phyloP scores from a whole-genome alignment of 2,329 filamentous ascomycete genomes.

The Phialophora expanda region DNA sequence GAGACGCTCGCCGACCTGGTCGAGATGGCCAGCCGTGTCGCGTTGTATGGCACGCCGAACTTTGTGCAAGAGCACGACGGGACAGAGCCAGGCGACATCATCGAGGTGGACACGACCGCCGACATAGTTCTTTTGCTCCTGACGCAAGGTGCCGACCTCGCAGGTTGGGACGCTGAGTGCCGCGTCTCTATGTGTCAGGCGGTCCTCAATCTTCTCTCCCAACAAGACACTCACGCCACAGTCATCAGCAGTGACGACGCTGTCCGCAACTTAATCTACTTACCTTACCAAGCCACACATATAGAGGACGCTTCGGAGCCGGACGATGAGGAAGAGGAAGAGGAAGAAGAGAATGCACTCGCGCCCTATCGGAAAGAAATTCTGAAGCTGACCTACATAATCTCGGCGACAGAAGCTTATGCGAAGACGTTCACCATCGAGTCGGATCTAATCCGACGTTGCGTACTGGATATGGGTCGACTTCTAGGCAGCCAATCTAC shows the following conservation, averaged over 20 bases:
- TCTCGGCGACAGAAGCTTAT: slow-evolving; percentile 31
- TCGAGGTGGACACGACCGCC: slow-evolving; percentile 14
- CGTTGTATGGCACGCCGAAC: slow-evolving; percentile 27
- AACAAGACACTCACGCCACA: slow-evolving; percentile 15
- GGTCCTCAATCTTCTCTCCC: slow-evolving; percentile 32
- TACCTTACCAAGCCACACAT: slow-evolving; percentile 15
- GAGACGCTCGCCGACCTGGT: slow-evolving; percentile 34
- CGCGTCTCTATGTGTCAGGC: slow-evolving; percentile 30
- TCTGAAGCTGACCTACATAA: slow-evolving; percentile 33
- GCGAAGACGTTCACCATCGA: slow-evolving; percentile 8
- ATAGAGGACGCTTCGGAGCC: background rate
- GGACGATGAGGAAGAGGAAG: slow-evolving; percentile 22
- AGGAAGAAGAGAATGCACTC: slow-evolving; percentile 24
- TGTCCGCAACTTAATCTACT: slow-evolving; percentile 28
- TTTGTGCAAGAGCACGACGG: slow-evolving; percentile 14
- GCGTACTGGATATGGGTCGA: slow-evolving; percentile 17
- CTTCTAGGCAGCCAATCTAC: background rate
- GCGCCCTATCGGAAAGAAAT: slow-evolving; percentile 31
- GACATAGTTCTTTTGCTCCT: slow-evolving; percentile 27
- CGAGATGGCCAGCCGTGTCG: slow-evolving; percentile 36
- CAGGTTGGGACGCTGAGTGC: slow-evolving; percentile 21
- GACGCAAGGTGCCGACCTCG: slow-evolving; percentile 21
- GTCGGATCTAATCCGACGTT: slow-evolving; percentile 21
- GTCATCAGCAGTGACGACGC: slow-evolving; percentile 22
- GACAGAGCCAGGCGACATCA: slow-evolving; percentile 14